Evolutionary conservation across 257 asterid genomes (phyloP), one percentile per base, ranked within the genome.

Genomic region (Anisodus acutangulus): DNA sequence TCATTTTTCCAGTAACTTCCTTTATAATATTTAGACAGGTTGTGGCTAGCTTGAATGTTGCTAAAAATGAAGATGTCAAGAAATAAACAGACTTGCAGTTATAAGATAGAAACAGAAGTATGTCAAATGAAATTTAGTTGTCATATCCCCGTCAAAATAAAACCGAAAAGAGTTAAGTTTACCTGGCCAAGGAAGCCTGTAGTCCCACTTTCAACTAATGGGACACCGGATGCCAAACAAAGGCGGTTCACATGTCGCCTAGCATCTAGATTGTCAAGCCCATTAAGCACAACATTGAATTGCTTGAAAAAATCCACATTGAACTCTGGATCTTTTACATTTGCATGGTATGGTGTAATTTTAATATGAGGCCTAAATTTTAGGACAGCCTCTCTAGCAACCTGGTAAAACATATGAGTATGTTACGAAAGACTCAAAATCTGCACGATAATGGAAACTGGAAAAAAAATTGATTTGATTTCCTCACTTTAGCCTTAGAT

Each of bases 141-240:
- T 17, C 39, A 43, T 39, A 45, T 45, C 39, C 79, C 79, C 79
- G 19, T 71, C 58, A 71, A 71, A 31, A 74, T 49, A 74, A 12
- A 74, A 74, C 19, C 39, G 17, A 4, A 49, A 76, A 76, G 31
- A 22, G 64, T 76, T 11, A 54, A 79, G 82, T 78, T 22, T 66
- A 97, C 99, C 98, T 97, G 99, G 79, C 99, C 99, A 80, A 97
- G 94, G 90, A 95, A 97, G 41, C 99, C 99, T 86, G 99, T 95
- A 47, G 99, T 97, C 83, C 99, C 99, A 85, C 99, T 97, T 90
- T 97, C 99, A 62, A 97, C 92, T 92, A 97, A 88, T 3, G 98
- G 98, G 84, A 93, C 97, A 63, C 86, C 97, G 85, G 99, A 94
- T 70, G 99, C 98, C 92, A 97, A 89, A 91, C 98, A 93, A 83